phyloP scores from a whole-genome alignment of 495 filamentous ascomycete genomes.

The Aspergillus heteromorphus region DNA sequence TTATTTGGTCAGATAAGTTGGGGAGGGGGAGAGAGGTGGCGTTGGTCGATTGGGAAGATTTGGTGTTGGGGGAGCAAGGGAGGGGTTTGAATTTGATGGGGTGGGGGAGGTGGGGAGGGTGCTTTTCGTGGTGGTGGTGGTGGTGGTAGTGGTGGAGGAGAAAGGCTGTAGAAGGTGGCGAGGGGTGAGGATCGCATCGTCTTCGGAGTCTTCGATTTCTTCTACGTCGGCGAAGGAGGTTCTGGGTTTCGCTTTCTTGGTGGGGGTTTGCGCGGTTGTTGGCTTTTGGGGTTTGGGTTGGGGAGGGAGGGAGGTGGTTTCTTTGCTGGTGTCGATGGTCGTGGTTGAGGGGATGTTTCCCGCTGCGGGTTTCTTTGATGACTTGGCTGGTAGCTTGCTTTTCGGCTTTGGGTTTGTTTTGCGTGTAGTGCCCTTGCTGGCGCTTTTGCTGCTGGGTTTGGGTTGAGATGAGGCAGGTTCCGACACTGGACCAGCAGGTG shows the following conservation, averaged over 20 bases:
- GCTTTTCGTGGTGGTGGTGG: not conserved
- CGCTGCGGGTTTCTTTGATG: not conserved
- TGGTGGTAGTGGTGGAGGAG: slow-evolving; percentile 13
- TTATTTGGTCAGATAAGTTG: slow-evolving; percentile 57
- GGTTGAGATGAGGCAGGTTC: slow-evolving; percentile 5
- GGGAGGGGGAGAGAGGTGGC: slow-evolving; percentile 12
- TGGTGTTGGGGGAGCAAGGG: slow-evolving; percentile 1
- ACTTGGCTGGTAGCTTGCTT: slow-evolving; percentile 4
- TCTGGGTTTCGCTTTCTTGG: slow-evolving; percentile 1
- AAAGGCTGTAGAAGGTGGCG: slow-evolving; percentile 22
- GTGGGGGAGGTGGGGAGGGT: slow-evolving; percentile 4
- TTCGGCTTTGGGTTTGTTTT: slow-evolving; percentile 7
- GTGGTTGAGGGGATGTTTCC: not conserved
- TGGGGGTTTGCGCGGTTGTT: not conserved
- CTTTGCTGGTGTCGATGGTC: not conserved
- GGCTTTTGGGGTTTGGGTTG: not conserved
- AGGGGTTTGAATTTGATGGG: not conserved
- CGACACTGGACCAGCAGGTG: not conserved
- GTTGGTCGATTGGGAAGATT: not conserved
- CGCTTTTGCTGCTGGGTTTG: not conserved
- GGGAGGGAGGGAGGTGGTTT: not conserved
- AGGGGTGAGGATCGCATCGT: slow-evolving; percentile 34
- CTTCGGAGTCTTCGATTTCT: slow-evolving; percentile 66
- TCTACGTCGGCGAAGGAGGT: slow-evolving; percentile 34
- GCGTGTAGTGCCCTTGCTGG: slow-evolving; percentile 1